Evolutionary conservation across 441 rosid species (phyloP).

Genomic region (Gossypium davidsonii): DNA sequence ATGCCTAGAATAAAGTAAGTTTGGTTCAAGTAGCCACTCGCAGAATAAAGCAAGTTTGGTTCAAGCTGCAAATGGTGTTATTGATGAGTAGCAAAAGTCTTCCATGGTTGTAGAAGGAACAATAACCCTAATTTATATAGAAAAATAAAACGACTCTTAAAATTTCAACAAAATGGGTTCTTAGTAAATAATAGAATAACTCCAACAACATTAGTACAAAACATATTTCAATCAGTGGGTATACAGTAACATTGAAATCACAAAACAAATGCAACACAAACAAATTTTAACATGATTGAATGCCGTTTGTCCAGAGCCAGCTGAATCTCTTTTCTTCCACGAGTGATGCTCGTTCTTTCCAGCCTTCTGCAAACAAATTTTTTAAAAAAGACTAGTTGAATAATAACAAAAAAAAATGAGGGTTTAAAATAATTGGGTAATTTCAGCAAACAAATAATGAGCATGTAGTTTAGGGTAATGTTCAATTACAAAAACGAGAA

Average conservation of each 20-base stretch:
- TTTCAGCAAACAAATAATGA: too few relatives aligned
- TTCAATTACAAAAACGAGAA: too few relatives aligned
- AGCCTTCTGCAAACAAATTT: too few relatives aligned
- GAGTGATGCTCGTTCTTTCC: too few relatives aligned
- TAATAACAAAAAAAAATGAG: too few relatives aligned
- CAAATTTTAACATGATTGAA: too few relatives aligned
- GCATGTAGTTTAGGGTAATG: too few relatives aligned
- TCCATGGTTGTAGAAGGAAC: neutral
- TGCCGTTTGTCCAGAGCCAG: too few relatives aligned
- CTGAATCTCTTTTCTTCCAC: too few relatives aligned
- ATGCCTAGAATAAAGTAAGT: neutral
- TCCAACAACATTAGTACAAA: neutral
- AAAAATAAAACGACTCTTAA: neutral
- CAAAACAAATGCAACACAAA: neutral
- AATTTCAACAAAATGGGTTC: neutral
- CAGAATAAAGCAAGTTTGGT: neutral
- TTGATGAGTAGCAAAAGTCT: neutral
- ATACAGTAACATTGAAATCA: neutral
- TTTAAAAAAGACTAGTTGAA: too few relatives aligned
- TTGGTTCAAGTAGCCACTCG: neutral
- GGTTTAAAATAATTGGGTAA: too few relatives aligned
- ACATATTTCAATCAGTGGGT: neutral
- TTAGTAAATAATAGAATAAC: neutral
- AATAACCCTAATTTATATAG: neutral
- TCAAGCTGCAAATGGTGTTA: neutral